phyloP scores from a whole-genome alignment of 1,284 basidiomycete genomes.

The Cryptococcus sp. region DNA sequence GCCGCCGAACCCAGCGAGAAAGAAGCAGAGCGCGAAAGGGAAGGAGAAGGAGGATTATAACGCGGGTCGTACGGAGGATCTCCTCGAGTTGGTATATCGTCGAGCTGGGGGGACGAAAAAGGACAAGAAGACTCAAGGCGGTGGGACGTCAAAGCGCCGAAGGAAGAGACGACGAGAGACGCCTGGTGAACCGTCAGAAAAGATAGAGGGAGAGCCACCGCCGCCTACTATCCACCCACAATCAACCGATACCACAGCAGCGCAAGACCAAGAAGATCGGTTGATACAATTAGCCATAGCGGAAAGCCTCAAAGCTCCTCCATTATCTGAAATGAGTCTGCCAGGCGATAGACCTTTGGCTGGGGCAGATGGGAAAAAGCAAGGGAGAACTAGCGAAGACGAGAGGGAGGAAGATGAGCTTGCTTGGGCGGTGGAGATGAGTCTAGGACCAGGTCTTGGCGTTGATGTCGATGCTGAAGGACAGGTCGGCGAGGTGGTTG shows the following conservation, averaged over 20 bases:
- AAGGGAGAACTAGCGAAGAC: slow-evolving; percentile 14
- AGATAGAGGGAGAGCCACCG: slow-evolving; percentile 1
- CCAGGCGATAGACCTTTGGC: not conserved
- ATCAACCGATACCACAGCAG: not conserved
- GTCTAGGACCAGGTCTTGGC: slow-evolving; percentile 2
- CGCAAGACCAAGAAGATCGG: slow-evolving; percentile 22
- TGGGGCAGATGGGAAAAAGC: not conserved
- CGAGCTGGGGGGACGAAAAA: slow-evolving; percentile 34
- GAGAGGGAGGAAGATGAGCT: slow-evolving; percentile 50
- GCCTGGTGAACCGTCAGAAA: not conserved
- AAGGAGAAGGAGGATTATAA: slow-evolving; percentile 17
- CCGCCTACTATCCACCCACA: not conserved
- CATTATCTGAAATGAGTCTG: not conserved
- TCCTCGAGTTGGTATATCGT: slow-evolving; percentile 52
- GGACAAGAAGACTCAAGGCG: slow-evolving; percentile 15
- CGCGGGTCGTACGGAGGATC: slow-evolving; percentile 34
- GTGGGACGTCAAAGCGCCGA: slow-evolving; percentile 2
- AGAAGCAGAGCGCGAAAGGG: slow-evolving; percentile 3
- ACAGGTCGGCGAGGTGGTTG: slow-evolving; percentile 11
- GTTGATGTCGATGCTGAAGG: slow-evolving; percentile 3
- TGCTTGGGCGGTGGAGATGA: slow-evolving; percentile 54
- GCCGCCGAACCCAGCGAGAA: not conserved
- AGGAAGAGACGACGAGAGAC: slow-evolving; percentile 10
- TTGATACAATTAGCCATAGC: slow-evolving; percentile 33
- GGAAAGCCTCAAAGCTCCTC: slow-evolving; percentile 6